Evolutionary conservation across 331 rosid genomes (phyloP), one percentile per base, ranked within the genome.

Genomic region (Dryas integrifolia): DNA sequence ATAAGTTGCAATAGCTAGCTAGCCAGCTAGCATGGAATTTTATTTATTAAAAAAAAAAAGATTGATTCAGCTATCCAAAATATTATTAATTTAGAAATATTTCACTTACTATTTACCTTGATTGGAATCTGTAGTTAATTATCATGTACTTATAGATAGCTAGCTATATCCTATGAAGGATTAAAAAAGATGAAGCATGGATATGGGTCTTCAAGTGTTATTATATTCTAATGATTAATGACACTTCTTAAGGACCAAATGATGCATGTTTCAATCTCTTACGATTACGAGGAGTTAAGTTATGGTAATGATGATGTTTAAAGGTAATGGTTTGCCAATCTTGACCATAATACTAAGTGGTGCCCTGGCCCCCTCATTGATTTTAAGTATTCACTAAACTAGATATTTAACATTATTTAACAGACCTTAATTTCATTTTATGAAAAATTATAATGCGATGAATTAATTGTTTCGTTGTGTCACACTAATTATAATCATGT

Each of bases 311-410:
- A 50, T 50, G 58, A 50, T 69, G 73, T 35, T 69, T 39, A 69
- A 39, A 47, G 51, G 8, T 41, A 44, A 50, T 30, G 56, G 56
- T 11, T 21, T 3, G 9, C 46, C 56, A 30, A 38, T 47, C 9
- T 67, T 67, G 9, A 50, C 60, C 48, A 50, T 14, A 15, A 50
- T 14, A 59, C 72, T 26, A 67, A 49, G 18, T 12, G 58, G 55
- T 15, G 58, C 52, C 12, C 39, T 24, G 55, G 45, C 11, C 41
- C 46, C 58, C 12, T 26, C 12, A 6, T 45, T 5, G 46, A 49
- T 30, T 16, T 30, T 35, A 67, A 15, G 11, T 15, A 15, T 30
- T 49, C 59, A 67, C 71, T 7, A 16, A 43, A 58, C 41, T 16
- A 51, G 18, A 51, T 30, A 51, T 1, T 51, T n/a, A 51, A 51